Conservation (phyloP, 2,329 filamentous ascomycete genomes). For the Sarocladium kiliense region DNA sequence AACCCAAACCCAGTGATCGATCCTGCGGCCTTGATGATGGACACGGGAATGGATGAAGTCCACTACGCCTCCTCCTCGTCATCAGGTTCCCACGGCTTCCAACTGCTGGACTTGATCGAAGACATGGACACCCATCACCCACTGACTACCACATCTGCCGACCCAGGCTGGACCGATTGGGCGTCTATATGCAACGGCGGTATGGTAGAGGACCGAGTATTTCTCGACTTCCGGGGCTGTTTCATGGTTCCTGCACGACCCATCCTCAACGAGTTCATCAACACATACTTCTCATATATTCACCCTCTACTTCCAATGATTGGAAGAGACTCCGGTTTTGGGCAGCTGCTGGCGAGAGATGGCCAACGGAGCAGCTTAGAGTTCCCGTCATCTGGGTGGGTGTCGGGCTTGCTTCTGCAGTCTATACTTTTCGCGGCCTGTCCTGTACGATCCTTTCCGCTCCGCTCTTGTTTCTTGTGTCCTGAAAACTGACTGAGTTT, state of each 20-base stretch:
- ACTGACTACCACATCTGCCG: conserved; percentile 5
- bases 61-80: not conserved
- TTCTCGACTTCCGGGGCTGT: conserved; percentile 20
- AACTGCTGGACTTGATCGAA: conserved; percentile 14
- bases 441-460: not conserved
- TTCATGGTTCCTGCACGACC: conserved; percentile 18
- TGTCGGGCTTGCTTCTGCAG: not conserved
- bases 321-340: not conserved
- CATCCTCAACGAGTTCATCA: conserved; percentile 21
- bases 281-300: conserved; percentile 22
- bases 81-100: not conserved
- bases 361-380: not conserved
- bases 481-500: not conserved
- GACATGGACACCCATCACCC: conserved; percentile 16
- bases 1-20: not conserved
- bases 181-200: not conserved
- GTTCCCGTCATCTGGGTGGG: not conserved
- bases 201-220: conserved; percentile 16
- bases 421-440: not conserved
- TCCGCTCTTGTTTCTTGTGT: not conserved
- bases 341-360: not conserved
- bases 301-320: conserved; percentile 23
- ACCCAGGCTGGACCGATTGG: not conserved
- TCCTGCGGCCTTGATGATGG: not conserved
- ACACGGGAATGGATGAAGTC: not conserved